phyloP scores from a whole-genome alignment of 2,329 filamentous ascomycete genomes.

The Arthrinium puccinioides region DNA sequence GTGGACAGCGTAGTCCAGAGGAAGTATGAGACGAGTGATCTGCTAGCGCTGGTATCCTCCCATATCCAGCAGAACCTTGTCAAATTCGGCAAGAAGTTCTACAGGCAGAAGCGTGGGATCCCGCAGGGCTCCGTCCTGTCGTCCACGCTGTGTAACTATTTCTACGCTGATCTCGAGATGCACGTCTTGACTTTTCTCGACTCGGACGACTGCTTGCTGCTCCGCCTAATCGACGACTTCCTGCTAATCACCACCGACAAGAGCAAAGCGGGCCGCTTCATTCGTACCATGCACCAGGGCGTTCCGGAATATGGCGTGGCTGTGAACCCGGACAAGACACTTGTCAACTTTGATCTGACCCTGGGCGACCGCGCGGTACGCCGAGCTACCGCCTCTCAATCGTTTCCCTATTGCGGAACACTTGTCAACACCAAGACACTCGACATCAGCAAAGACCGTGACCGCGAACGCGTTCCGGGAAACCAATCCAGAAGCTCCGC shows the following conservation, averaged over 20 bases:
- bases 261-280: slow-evolving; percentile 62
- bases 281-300: slow-evolving; percentile 73
- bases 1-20: slow-evolving; percentile 60
- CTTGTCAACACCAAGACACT: slow-evolving; percentile 69
- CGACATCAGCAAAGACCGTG: slow-evolving; percentile 63
- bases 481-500: slow-evolving; percentile 23
- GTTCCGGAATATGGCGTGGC: slow-evolving; percentile 72
- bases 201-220: slow-evolving; percentile 53
- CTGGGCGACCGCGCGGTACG: no score
- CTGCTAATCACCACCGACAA: slow-evolving; percentile 71
- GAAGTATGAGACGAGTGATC: slow-evolving; percentile 45
- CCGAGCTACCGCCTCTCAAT: slow-evolving; percentile 41
- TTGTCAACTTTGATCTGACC: slow-evolving; percentile 81
- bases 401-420: slow-evolving; percentile 88
- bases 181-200: slow-evolving; percentile 61
- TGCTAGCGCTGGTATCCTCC: slow-evolving; percentile 65
- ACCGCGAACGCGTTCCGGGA: slow-evolving; percentile 16
- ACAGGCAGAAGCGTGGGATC: slow-evolving; percentile 81
- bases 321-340: slow-evolving; percentile 70
- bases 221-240: slow-evolving; percentile 90
- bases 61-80: slow-evolving; percentile 84
- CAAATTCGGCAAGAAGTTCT: slow-evolving; percentile 81
- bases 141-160: slow-evolving; percentile 84
- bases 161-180: slow-evolving; percentile 82
- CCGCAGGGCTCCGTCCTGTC: slow-evolving; percentile 90